These are phyloP conservation scores for Fraxinus sp. DNA, from an alignment of 305 asterid genomes.

Conservation along the genomic window DNA sequence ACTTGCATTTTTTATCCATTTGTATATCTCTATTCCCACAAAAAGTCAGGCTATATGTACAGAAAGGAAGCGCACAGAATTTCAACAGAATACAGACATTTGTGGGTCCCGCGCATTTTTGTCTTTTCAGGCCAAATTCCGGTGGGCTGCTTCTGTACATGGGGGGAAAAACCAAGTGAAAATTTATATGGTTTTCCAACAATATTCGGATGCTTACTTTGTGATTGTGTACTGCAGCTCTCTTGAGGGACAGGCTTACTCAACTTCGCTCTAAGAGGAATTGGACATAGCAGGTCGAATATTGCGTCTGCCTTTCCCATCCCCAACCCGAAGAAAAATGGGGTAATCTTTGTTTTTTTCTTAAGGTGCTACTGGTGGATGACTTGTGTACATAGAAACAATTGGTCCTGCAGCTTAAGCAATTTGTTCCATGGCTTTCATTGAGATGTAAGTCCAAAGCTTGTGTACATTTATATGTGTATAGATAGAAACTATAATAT, in stretches of 20 bases:
- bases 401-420: slow-evolving; percentile 14
- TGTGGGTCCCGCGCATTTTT: no score
- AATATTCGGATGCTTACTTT: background rate
- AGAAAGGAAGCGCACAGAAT: no score
- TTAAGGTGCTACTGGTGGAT: slow-evolving; percentile 22
- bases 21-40: background rate
- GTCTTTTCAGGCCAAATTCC: no score
- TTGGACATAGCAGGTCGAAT: slow-evolving; percentile 50
- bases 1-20: no score
- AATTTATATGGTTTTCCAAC: background rate
- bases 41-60: no score
- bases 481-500: background rate
- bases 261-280: slow-evolving; percentile 81
- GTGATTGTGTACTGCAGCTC: slow-evolving; percentile 44
- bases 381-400: slow-evolving; percentile 32
- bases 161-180: no score
- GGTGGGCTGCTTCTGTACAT: no score
- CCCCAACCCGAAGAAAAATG: background rate
- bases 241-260: slow-evolving; percentile 82
- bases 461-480: background rate
- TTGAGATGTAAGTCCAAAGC: background rate
- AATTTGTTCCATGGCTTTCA: background rate
- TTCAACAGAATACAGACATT: no score
- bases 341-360: background rate
- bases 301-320: background rate